These are phyloP conservation scores for Ophiostoma tasmaniense DNA, from an alignment of 2,329 filamentous ascomycete species.

Conservation along the genomic window DNA sequence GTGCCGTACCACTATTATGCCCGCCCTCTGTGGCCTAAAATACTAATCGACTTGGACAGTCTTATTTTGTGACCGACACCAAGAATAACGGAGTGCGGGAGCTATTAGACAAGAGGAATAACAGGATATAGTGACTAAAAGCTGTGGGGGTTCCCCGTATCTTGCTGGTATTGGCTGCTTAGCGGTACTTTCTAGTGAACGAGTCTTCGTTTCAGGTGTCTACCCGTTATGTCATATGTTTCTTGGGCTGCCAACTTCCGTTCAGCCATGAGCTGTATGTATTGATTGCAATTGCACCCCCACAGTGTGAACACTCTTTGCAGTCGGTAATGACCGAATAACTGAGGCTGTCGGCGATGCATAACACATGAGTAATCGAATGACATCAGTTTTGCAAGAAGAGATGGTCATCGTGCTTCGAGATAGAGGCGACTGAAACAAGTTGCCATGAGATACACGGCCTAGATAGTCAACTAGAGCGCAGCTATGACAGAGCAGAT, in stretches of 20 bases:
- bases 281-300: too few relatives aligned
- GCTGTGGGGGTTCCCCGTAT: not conserved
- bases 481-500: not conserved
- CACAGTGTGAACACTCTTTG: not conserved
- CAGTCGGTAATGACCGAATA: not conserved
- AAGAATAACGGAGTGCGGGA: not conserved
- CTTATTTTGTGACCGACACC: not conserved
- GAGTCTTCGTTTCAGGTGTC: not conserved
- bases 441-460: not conserved
- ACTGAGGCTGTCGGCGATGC: not conserved
- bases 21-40: not conserved
- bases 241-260: not conserved
- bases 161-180: not conserved
- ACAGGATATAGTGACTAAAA: not conserved
- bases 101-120: not conserved
- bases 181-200: not conserved
- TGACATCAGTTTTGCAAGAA: not conserved
- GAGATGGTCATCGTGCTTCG: not conserved
- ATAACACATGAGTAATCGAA: not conserved
- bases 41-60: not conserved
- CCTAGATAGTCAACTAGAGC: not conserved
- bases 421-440: conserved; percentile 1
- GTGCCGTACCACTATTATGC: not conserved
- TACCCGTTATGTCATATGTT: not conserved
- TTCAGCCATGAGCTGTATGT: not conserved